Evolutionary conservation across 441 rosid species (phyloP), one percentile per base, ranked within the genome.

Genomic region (Adansonia rubrostipa): DNA sequence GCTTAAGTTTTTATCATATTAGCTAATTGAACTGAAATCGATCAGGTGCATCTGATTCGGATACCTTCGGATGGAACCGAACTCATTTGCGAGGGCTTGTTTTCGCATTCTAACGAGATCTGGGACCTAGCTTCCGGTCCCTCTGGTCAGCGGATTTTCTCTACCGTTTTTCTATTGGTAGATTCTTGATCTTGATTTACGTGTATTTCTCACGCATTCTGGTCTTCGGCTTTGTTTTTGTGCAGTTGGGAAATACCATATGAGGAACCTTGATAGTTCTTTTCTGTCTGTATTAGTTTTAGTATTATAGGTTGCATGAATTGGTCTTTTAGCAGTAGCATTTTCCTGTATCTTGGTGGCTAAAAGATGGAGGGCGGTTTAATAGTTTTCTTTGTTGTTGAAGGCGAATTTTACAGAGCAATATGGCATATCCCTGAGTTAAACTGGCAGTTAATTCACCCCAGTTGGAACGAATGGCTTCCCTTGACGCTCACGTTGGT

Each of bases 341-440:
- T 47, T 47, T 14, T 22, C 56, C 14, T 47, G 14, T 47, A 6
- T 40, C 3, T 63, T 22, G 14, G 22, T 74, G 9, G 45, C 69
- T 22, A 22, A 22, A 72, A 17, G 15, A 54, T 28, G 45, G 22
- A 15, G 28, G 1, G 50, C 47, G 74, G 60, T 64, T 65, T 83
- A 61, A 77, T 82, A 76, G 53, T 71, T 61, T 60, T 79, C 42
- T 58, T 40, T 78, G 67, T 67, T 56, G 63, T 76, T 82, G 77
- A 84, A 92, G 97, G 95, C 45, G 98, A 93, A 66, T 86, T 95
- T 17, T 90, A 80, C 71, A 98, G 96, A 79, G 96, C 97, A n/a
- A 86, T 92, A 54, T 95, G 97, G 98, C 97, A 86, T 85, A 93
- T 95, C 61, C 99, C 98, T 9, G 99, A 95, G 92, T 80, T 95